Evolutionary conservation across 805 yeast genomes (phyloP).

Genomic region (Lachancea quebecensis): DNA sequence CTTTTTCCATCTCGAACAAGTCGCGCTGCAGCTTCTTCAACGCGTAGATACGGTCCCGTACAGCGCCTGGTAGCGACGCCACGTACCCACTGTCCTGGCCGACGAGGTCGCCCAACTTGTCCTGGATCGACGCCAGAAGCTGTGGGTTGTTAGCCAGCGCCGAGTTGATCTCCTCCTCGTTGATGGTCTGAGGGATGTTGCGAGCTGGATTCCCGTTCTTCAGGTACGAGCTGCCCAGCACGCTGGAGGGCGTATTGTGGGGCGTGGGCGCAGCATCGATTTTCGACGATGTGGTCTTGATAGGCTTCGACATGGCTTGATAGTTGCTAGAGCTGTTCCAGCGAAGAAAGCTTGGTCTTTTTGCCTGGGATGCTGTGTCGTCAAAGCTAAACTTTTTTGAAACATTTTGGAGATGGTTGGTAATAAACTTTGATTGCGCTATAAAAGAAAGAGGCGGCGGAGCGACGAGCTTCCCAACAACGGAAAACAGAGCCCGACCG

Average conservation of each 20-base stretch:
- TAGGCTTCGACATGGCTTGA: conserved; percentile 71
- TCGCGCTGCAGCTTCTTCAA: conserved; percentile 74
- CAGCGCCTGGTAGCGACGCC: conserved; percentile 51
- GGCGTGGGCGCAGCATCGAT: conserved; percentile 95
- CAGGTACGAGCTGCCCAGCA: conserved; percentile 59
- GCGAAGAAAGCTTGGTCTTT: neutral
- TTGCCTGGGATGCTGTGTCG: too few relatives aligned
- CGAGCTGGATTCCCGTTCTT: conserved; percentile 51
- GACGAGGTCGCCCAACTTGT: conserved; percentile 73
- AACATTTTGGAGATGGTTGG: too few relatives aligned
- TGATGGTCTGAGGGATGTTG: conserved; percentile 57
- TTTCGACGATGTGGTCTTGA: conserved; percentile 66
- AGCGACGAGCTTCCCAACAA: too few relatives aligned
- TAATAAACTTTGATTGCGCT: too few relatives aligned
- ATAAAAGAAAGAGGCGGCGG: too few relatives aligned
- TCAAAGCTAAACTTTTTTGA: too few relatives aligned
- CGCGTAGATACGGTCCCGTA: conserved; percentile 72
- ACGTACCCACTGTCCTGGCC: conserved; percentile 87
- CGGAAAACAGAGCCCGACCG: too few relatives aligned
- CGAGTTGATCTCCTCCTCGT: conserved; percentile 48
- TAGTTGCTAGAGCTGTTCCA: neutral
- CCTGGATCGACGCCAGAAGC: conserved; percentile 79
- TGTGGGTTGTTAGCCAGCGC: conserved; percentile 74
- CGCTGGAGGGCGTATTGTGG: conserved; percentile 94
- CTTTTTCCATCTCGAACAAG: conserved; percentile 78